Evolutionary conservation across 352 stramenopile genomes (phyloP).

Genomic region (Globisporangium mamillatum): DNA sequence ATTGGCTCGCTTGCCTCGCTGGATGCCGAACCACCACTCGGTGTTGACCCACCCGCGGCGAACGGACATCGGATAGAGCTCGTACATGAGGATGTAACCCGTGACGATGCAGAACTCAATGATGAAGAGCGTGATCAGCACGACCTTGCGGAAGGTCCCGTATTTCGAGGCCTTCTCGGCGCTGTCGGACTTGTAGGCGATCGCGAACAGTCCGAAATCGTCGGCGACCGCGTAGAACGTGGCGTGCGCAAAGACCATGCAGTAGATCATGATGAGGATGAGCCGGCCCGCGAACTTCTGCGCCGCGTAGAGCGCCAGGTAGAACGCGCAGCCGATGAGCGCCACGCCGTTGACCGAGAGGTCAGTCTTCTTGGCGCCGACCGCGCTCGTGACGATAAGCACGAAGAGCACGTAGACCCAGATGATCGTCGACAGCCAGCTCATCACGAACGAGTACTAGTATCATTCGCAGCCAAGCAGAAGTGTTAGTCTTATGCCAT

Average conservation of each 20-base stretch:
- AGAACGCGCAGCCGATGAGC: conserved; percentile 21
- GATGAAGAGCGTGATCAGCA: conserved; percentile 25
- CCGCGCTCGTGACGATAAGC: conserved; percentile 21
- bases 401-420: conserved; percentile 28
- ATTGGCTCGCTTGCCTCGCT: conserved; percentile 25
- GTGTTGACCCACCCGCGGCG: conserved; percentile 33
- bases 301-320: conserved; percentile 20
- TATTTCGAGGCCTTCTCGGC: conserved; percentile 1
- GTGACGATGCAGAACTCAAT: conserved; percentile 31
- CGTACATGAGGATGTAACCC: conserved; percentile 35
- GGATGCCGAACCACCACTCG: conserved; percentile 32
- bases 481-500: not conserved
- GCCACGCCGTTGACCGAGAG: conserved; percentile 21
- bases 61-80: conserved; percentile 41
- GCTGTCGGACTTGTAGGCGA: conserved; percentile 6
- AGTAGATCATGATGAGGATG: conserved; percentile 25
- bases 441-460: conserved; percentile 25
- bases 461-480: not conserved
- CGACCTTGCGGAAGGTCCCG: conserved; percentile 12
- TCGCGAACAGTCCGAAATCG: conserved; percentile 25
- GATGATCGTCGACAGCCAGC: conserved; percentile 19
- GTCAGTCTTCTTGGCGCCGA: conserved; percentile 18
- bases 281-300: conserved; percentile 13
- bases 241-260: conserved; percentile 21
- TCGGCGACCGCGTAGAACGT: conserved; percentile 27